phyloP scores from a whole-genome alignment of 2,329 filamentous ascomycete species.

The Scleromitrula shiraiana region DNA sequence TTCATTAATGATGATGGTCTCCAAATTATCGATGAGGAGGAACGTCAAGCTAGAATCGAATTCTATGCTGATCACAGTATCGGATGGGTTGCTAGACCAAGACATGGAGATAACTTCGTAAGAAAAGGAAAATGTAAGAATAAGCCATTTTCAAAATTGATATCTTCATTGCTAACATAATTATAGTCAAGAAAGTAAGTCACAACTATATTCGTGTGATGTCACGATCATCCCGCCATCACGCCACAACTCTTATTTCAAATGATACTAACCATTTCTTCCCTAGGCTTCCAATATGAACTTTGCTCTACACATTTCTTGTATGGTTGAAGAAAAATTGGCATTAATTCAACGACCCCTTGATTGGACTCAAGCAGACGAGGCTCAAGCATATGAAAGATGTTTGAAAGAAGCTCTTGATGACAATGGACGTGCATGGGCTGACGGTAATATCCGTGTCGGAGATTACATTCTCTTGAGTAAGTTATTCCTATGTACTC shows the following conservation, averaged over 20 bases:
- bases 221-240: neutral
- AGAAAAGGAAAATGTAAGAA: conserved; percentile 48
- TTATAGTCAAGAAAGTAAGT: conserved; percentile 34
- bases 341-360: conserved; percentile 45
- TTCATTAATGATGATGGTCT: conserved; percentile 71
- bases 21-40: conserved; percentile 56
- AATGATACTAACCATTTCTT: neutral
- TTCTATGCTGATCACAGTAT: conserved; percentile 64
- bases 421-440: conserved; percentile 64
- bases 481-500: conserved; percentile 18
- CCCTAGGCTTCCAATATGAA: conserved; percentile 66
- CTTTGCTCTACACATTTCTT: conserved; percentile 59
- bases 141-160: neutral
- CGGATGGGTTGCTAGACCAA: conserved; percentile 60
- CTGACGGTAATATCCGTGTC: conserved; percentile 76
- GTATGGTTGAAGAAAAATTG: conserved; percentile 64
- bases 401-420: conserved; percentile 59
- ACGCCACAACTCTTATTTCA: neutral
- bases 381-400: conserved; percentile 57
- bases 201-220: neutral
- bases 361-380: conserved; percentile 61
- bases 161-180: conserved; percentile 8
- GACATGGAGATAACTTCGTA: conserved; percentile 53
- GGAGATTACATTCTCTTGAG: conserved; percentile 74
- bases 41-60: conserved; percentile 54